These are phyloP conservation scores for Parasitella parasitica DNA, from an alignment of 371 early-diverging fungal species.

Conservation along the genomic window DNA sequence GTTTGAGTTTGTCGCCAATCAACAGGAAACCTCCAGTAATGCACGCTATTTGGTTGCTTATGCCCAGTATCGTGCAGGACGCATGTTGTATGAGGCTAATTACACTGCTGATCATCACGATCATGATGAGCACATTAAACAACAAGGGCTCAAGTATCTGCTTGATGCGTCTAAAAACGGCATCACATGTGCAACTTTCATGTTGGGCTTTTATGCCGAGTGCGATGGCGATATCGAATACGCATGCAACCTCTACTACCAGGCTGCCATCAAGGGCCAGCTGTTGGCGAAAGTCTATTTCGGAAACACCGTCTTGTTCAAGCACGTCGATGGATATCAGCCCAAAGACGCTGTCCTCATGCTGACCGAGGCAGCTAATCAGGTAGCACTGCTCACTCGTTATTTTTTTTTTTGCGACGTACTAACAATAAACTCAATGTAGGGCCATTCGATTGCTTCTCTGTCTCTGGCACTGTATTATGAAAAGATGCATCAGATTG, in stretches of 20 bases:
- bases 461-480: constrained; percentile 16
- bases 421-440: neutral
- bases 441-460: constrained; percentile 22
- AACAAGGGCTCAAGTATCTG: constrained; percentile 15
- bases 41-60: constrained; percentile 10
- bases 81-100: constrained; percentile 16
- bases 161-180: constrained; percentile 13
- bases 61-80: constrained; percentile 22
- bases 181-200: constrained; percentile 10
- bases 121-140: neutral
- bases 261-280: neutral
- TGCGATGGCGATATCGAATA: constrained; percentile 6
- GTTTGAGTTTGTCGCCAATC: constrained; percentile 14
- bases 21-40: neutral
- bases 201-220: constrained; percentile 17
- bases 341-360: constrained; percentile 6
- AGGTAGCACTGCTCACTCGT: constrained; percentile 10
- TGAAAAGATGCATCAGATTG: constrained; percentile 3
- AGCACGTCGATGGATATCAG: neutral
- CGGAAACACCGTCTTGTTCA: constrained; percentile 6
- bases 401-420: neutral
- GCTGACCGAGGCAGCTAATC: constrained; percentile 5
- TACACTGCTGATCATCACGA: neutral
- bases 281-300: constrained; percentile 16
- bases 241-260: constrained; percentile 8